Evolutionary conservation across 305 asterid species (phyloP).

Genomic region (Euphrasia arctica): DNA sequence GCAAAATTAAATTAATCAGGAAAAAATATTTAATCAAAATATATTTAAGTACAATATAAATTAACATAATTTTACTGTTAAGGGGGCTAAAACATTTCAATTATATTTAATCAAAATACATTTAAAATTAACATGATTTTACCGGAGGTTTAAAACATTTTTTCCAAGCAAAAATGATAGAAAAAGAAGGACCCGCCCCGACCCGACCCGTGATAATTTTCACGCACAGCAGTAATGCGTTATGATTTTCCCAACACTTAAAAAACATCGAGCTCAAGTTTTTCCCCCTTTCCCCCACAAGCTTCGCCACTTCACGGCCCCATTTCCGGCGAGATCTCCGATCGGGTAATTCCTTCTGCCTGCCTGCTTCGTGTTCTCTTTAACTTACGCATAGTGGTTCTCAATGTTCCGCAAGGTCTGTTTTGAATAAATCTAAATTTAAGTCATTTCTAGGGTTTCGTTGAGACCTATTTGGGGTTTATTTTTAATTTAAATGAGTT

Average conservation of each 20-base stretch:
- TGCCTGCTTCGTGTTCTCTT: neutral
- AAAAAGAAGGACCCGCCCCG: constrained; percentile 16
- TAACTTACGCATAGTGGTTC: constrained; percentile 3
- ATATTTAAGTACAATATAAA: too few relatives aligned
- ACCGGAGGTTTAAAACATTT: too few relatives aligned
- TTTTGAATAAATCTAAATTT: neutral
- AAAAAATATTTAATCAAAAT: too few relatives aligned
- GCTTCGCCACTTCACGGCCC: constrained; percentile 20
- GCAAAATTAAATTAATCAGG: too few relatives aligned
- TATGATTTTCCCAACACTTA: constrained; percentile 21
- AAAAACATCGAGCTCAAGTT: constrained; percentile 10
- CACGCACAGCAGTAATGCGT: constrained; percentile 15
- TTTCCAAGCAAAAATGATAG: neutral
- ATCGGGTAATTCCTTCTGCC: constrained; percentile 26
- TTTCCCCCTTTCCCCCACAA: constrained; percentile 8
- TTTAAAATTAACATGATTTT: too few relatives aligned
- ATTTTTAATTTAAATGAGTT: neutral
- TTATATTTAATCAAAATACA: too few relatives aligned
- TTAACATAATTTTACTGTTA: too few relatives aligned
- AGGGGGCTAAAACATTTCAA: too few relatives aligned
- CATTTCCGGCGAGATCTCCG: constrained; percentile 34
- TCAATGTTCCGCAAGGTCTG: constrained; percentile 12
- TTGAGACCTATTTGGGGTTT: constrained; percentile 11
- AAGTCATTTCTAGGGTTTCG: constrained; percentile 31
- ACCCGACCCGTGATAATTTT: constrained; percentile 13